Conservation (phyloP, 192 early-diverging fungal species). For the Lunasporangiospora selenospora region DNA sequence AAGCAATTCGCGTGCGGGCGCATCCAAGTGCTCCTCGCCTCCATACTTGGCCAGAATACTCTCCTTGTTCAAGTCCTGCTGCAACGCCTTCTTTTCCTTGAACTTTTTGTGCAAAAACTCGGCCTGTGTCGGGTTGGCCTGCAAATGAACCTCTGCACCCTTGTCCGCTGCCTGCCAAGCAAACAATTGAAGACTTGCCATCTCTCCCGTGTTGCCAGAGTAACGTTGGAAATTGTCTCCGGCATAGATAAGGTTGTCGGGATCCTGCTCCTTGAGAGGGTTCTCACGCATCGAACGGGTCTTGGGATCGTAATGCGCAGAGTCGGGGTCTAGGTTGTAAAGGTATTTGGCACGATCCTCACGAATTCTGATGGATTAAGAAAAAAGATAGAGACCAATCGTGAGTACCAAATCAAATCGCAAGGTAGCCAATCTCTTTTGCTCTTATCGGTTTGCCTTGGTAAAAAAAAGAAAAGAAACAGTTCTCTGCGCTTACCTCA, state of each 20-base stretch:
- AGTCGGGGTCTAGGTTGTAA: slow-evolving; percentile 92
- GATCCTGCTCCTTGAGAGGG: slow-evolving; percentile 76
- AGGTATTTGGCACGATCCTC: slow-evolving; percentile 99
- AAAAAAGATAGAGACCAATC: neutral
- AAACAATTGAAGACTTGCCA: slow-evolving; percentile 89
- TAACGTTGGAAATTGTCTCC: slow-evolving; percentile 96
- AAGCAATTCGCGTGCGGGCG: slow-evolving; percentile 90
- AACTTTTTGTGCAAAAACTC: slow-evolving; percentile 92
- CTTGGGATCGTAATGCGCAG: slow-evolving; percentile 99
- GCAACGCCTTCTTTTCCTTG: slow-evolving; percentile 79
- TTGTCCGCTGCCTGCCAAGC: slow-evolving; percentile 92
- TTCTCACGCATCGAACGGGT: slow-evolving; percentile 99
- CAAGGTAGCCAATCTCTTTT: neutral
- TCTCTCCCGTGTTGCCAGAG: slow-evolving; percentile 82
- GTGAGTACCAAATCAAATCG: neutral
- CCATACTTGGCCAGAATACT: slow-evolving; percentile 91
- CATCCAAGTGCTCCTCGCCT: slow-evolving; percentile 92
- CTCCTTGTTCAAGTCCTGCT: slow-evolving; percentile 74
- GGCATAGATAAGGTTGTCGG: slow-evolving; percentile 62
- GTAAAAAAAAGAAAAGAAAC: slow-evolving; percentile 1
- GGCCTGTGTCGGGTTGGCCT: slow-evolving; percentile 96
- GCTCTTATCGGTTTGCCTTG: neutral
- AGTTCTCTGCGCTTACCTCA: slow-evolving; percentile 70
- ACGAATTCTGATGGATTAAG: slow-evolving; percentile 73
- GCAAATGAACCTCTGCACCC: slow-evolving; percentile 85